Percentiles rank a stretch among this genome's conserved stretches.
These are phyloP conservation scores for Hortiboletus campestris DNA, from an alignment of 768 basidiomycete species.

Conservation along the genomic window DNA sequence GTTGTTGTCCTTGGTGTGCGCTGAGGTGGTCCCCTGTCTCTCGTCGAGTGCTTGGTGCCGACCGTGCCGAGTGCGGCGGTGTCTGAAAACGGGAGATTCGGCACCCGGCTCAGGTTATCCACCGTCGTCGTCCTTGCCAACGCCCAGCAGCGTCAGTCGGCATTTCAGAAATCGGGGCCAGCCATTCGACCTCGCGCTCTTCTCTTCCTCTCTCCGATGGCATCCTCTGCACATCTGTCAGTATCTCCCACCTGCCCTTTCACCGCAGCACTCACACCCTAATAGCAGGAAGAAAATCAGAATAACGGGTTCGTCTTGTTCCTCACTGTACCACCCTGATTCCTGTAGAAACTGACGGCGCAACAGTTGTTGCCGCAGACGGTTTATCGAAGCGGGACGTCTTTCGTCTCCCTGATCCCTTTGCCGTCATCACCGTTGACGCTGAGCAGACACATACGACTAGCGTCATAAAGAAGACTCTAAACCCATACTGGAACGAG, in stretches of 20 bases:
- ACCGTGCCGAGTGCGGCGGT: constrained; percentile 22
- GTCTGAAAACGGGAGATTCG: constrained; percentile 29
- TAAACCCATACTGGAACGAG: constrained; percentile 97
- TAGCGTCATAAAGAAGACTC: constrained; percentile 92
- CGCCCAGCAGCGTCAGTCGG: constrained; percentile 4
- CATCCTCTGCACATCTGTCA: constrained; percentile 28
- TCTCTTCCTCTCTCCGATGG: constrained; percentile 22
- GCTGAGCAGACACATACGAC: constrained; percentile 97
- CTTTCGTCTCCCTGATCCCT: constrained; percentile 94
- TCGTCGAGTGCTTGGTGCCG: constrained; percentile 20
- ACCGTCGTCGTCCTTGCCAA: constrained; percentile 17
- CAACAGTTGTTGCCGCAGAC: constrained; percentile 90
- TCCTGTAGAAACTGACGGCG: constrained; percentile 3
- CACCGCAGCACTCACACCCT: constrained; percentile 12
- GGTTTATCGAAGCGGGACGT: constrained; percentile 92
- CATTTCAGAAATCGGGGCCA: not conserved
- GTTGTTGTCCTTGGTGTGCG: too few relatives aligned
- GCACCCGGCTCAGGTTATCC: constrained; percentile 5
- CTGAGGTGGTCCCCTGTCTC: too few relatives aligned
- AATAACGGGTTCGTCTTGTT: constrained; percentile 57
- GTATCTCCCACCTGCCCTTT: constrained; percentile 1
- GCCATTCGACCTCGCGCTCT: not conserved
- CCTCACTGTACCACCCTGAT: not conserved
- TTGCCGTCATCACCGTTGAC: constrained; percentile 97
- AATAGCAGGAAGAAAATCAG: constrained; percentile 68